These are phyloP conservation scores for Sanghuangporus sanghuang DNA, from an alignment of 1,284 basidiomycete genomes.

Conservation along the genomic window DNA sequence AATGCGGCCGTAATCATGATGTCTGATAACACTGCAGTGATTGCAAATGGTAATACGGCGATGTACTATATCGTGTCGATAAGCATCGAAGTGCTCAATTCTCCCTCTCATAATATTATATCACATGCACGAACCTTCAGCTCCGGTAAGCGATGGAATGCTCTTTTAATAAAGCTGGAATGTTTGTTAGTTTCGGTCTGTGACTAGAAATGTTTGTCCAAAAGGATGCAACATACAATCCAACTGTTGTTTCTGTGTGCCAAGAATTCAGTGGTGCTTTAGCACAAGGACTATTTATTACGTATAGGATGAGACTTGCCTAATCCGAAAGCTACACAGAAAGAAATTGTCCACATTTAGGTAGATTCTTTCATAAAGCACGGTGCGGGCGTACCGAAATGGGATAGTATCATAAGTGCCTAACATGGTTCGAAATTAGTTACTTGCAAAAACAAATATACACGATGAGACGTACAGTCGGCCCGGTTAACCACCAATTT, in stretches of 20 bases:
- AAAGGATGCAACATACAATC: slow-evolving; percentile 6
- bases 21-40: slow-evolving; percentile 37
- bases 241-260: slow-evolving; percentile 10
- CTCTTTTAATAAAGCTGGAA: slow-evolving; percentile 5
- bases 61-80: slow-evolving; percentile 8
- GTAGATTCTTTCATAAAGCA: background rate
- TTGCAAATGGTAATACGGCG: slow-evolving; percentile 35
- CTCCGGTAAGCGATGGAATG: slow-evolving; percentile 5
- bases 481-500: slow-evolving; percentile 32
- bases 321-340: slow-evolving; percentile 32
- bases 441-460: background rate
- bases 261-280: slow-evolving; percentile 20
- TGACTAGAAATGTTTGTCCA: background rate
- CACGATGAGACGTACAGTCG: slow-evolving; percentile 26
- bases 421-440: slow-evolving; percentile 6
- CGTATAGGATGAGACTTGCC: slow-evolving; percentile 23
- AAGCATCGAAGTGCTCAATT: background rate
- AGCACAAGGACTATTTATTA: slow-evolving; percentile 20
- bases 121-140: slow-evolving; percentile 7
- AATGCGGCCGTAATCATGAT: slow-evolving; percentile 35
- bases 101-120: background rate
- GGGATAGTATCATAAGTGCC: slow-evolving; percentile 31
- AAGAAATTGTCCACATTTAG: background rate
- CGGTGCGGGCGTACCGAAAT: slow-evolving; percentile 31
- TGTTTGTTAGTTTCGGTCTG: background rate